Conservation (phyloP, 768 basidiomycete genomes). For the Boletus reticuloceps region DNA sequence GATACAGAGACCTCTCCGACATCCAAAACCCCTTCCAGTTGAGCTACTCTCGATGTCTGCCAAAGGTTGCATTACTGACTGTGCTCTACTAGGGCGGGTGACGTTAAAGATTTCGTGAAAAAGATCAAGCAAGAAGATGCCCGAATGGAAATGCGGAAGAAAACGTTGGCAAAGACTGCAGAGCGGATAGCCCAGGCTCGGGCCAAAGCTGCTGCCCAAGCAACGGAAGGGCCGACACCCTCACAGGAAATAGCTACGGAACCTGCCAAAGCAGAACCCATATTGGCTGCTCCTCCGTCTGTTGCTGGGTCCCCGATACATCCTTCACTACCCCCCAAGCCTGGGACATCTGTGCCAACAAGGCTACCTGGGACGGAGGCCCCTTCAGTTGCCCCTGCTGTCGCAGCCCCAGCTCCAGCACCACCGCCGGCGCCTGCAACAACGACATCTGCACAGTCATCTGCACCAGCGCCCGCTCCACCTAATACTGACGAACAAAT, state of each 20-base stretch:
- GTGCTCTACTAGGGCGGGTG: constrained; percentile 51
- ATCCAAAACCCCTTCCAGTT: constrained; percentile 68
- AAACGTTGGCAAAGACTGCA: constrained; percentile 36
- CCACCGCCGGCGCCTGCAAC: constrained; percentile 11
- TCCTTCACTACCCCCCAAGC: constrained; percentile 72
- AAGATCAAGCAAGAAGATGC: constrained; percentile 67
- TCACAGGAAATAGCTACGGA: constrained; percentile 23
- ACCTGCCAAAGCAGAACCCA: constrained; percentile 20
- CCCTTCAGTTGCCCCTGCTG: constrained; percentile 20
- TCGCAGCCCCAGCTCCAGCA: constrained; percentile 6
- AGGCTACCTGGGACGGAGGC: constrained; percentile 33
- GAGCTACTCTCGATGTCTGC: constrained; percentile 24
- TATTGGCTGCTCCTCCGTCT: not conserved
- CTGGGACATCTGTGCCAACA: constrained; percentile 41
- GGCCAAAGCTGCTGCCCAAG: constrained; percentile 39
- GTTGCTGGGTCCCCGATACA: constrained; percentile 48
- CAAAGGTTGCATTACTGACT: constrained; percentile 1
- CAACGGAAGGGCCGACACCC: constrained; percentile 18
- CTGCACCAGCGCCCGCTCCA: constrained; percentile 27
- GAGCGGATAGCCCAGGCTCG: constrained; percentile 38
- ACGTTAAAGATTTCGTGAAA: constrained; percentile 71
- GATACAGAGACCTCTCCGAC: constrained; percentile 62
- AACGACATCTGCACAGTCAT: constrained; percentile 13
- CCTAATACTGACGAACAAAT: constrained; percentile 47
- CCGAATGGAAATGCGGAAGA: constrained; percentile 52